Conservation (phyloP, 202 grass and related monocot genomes). For the Schoenoplectus tabernaemontani region DNA sequence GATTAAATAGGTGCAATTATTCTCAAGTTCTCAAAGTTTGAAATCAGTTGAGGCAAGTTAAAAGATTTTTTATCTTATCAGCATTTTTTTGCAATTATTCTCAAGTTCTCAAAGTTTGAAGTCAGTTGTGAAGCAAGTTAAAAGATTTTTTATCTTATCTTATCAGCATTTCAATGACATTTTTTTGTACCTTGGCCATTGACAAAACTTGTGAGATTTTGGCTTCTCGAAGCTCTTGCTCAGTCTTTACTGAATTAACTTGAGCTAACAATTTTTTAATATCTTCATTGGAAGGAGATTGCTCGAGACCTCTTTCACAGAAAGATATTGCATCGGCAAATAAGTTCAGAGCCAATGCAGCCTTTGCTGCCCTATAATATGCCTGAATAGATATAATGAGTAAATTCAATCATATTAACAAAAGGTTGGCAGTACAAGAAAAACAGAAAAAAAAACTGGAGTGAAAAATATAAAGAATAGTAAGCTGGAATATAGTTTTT, state of each 20-base stretch:
- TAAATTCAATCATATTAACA: slow-evolving; percentile 17
- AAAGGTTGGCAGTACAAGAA: neutral
- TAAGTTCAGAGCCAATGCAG: slow-evolving; percentile 53
- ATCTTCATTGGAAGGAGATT: slow-evolving; percentile 59
- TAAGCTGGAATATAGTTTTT: neutral
- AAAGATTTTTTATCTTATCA: too few relatives aligned
- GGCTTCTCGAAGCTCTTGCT: slow-evolving; percentile 40
- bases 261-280: slow-evolving; percentile 55
- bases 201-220: slow-evolving; percentile 41
- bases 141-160: neutral
- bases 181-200: slow-evolving; percentile 43
- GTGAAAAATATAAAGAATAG: neutral
- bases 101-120: slow-evolving; percentile 14
- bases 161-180: neutral
- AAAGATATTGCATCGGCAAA: slow-evolving; percentile 47
- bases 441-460: neutral
- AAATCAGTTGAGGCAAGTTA: too few relatives aligned
- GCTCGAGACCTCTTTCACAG: slow-evolving; percentile 62
- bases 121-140: neutral
- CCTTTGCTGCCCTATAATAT: slow-evolving; percentile 78
- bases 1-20: too few relatives aligned
- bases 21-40: too few relatives aligned
- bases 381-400: slow-evolving; percentile 40
- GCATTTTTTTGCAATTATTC: too few relatives aligned
- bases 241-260: slow-evolving; percentile 37